phyloP scores from a whole-genome alignment of 345 rosid genomes.

The Euphorbia tirucalli region DNA sequence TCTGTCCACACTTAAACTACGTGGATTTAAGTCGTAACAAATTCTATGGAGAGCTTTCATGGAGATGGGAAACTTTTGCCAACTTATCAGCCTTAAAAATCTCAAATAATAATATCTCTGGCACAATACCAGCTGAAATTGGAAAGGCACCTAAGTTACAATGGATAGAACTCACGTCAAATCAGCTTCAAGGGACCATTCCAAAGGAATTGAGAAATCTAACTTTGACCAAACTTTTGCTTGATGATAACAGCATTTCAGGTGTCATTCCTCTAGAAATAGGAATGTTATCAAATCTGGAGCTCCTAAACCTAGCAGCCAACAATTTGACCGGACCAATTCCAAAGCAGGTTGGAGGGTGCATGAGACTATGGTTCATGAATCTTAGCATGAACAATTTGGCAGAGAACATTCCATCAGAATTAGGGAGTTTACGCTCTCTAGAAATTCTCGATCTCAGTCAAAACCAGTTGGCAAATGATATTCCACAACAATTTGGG shows the following conservation, averaged over 20 bases:
- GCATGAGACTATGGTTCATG: constrained; percentile 19
- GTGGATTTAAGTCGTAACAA: constrained; percentile 35
- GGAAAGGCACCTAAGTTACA: constrained; percentile 17
- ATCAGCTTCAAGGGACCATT: constrained; percentile 10
- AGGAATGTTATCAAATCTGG: constrained; percentile 20
- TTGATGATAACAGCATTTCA: constrained; percentile 18
- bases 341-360: constrained; percentile 22
- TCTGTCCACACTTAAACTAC: constrained; percentile 23
- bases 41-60: constrained; percentile 30
- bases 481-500: neutral
- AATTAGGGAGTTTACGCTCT: constrained; percentile 6
- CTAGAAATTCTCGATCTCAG: constrained; percentile 17
- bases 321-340: constrained; percentile 32
- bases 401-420: constrained; percentile 7
- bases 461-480: neutral
- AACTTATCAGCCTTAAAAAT: neutral
- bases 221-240: constrained; percentile 7
- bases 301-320: constrained; percentile 20
- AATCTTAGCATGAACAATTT: constrained; percentile 21
- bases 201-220: constrained; percentile 14
- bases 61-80: neutral
- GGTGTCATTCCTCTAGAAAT: constrained; percentile 25
- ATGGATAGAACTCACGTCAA: constrained; percentile 14
- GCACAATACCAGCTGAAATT: constrained; percentile 27
- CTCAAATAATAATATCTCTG: neutral